phyloP scores from a whole-genome alignment of 768 basidiomycete genomes.

The Boletus rufocinnamomeus region DNA sequence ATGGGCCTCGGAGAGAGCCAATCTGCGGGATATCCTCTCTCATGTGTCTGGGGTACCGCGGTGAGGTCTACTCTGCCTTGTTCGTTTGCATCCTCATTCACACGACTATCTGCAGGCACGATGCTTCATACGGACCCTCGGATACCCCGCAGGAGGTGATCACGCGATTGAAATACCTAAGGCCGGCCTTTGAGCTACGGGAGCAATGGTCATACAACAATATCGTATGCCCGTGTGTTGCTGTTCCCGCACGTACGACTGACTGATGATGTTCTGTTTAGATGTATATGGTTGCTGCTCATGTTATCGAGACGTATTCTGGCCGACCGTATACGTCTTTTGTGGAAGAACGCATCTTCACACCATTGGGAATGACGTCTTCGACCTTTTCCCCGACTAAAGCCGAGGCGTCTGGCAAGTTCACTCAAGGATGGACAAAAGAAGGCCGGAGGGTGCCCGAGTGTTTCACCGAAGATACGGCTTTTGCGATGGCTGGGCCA shows the following conservation, averaged over 20 bases:
- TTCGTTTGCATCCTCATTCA: neutral
- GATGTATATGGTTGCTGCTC: slow-evolving; percentile 41
- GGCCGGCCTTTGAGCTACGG: slow-evolving; percentile 38
- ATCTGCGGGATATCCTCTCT: slow-evolving; percentile 40
- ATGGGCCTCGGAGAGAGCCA: slow-evolving; percentile 41
- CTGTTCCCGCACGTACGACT: neutral
- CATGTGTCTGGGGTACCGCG: slow-evolving; percentile 44
- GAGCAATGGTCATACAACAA: slow-evolving; percentile 43
- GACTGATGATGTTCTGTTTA: slow-evolving; percentile 12
- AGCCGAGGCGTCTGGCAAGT: slow-evolving; percentile 35
- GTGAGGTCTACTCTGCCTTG: slow-evolving; percentile 18
- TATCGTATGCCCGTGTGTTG: slow-evolving; percentile 24
- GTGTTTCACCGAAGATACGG: slow-evolving; percentile 30
- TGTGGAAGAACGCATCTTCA: slow-evolving; percentile 43
- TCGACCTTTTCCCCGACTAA: slow-evolving; percentile 40
- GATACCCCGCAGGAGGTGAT: slow-evolving; percentile 32
- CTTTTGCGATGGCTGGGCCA: slow-evolving; percentile 36
- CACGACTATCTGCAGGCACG: slow-evolving; percentile 31
- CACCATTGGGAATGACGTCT: slow-evolving; percentile 41
- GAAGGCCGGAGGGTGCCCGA: slow-evolving; percentile 37
- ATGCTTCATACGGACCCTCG: slow-evolving; percentile 30
- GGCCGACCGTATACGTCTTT: slow-evolving; percentile 40
- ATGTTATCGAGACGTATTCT: slow-evolving; percentile 39
- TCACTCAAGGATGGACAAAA: slow-evolving; percentile 37
- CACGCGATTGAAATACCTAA: slow-evolving; percentile 30